Evolutionary conservation across 2,329 filamentous ascomycete genomes (phyloP), one percentile per base, ranked within the genome.

Genomic region (Cercospora sp.): DNA sequence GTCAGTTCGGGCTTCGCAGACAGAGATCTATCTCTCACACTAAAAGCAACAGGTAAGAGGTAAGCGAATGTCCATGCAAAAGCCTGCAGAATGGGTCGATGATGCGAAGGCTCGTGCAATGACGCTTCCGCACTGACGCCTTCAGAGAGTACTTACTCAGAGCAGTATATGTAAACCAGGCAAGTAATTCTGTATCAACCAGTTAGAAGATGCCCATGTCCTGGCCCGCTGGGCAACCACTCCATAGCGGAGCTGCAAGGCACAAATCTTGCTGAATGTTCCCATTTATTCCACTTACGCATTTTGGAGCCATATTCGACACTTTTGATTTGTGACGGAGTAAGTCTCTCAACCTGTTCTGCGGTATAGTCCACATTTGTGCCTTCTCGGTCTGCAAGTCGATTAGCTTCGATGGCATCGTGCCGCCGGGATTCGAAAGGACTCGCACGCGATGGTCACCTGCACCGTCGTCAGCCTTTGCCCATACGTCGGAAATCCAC

Each of bases 291-390:
- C 6, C 55, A 59, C 55, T 23, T 36, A 59, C 55, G 73, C 5
- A 80, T 71, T 20, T 80, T 80, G 0, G 78, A 81, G 1, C 80
- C 80, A n/a, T 72, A 64, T 0, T 64, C 67, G 16, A 79, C 73
- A 2, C 77, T 72, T 1, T 66, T 51, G 3, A 80, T 72, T 6
- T 82, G 77, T 0, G 64, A 55, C 0, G 72, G 36, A 4, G 74
- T 77, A 5, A 81, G 65, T 66, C 65, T 64, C 8, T 62, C 62
- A n/a, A 77, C 65, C 40, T 71, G 67, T 18, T 62, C 65, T 13
- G 63, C 51, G 0, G 65, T 71, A 36, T 73, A 72, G 63, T 76
- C 77, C 12, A 76, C 73, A 66, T 78, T 78, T 2, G 76, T 71
- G 55, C 75, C 78, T 26, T 72, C 69, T 12, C 69, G 63, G 61